Evolutionary conservation across 1,284 basidiomycete genomes (phyloP).

Genomic region (Microbotryum violaceum): DNA sequence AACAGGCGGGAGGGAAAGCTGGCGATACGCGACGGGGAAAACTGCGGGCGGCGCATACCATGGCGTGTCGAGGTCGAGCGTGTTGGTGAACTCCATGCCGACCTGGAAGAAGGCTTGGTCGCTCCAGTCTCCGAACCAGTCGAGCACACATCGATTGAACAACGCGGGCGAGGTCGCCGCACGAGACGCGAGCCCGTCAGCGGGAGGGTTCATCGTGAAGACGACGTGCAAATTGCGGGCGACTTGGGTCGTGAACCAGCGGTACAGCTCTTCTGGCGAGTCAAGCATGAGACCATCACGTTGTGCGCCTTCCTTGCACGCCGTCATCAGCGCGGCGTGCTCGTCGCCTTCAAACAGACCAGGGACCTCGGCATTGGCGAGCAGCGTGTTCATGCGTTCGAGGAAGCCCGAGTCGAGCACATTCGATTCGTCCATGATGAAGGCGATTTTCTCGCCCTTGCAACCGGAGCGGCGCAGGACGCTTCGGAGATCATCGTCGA

Average conservation of each 20-base stretch:
- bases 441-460: conserved; percentile 98
- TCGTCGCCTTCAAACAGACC: conserved; percentile 98
- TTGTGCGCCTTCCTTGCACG: conserved; percentile 97
- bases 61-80: conserved; percentile 77
- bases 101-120: conserved; percentile 96
- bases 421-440: conserved; percentile 99
- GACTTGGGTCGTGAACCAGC: conserved; percentile 95
- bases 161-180: conserved; percentile 95
- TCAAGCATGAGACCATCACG: conserved; percentile 96
- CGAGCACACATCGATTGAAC: conserved; percentile 95
- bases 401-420: conserved; percentile 97
- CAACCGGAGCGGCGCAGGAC: conserved; percentile 90
- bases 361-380: conserved; percentile 99
- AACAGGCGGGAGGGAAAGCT: conserved; percentile 66
- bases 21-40: conserved; percentile 83
- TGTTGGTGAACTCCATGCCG: conserved; percentile 86
- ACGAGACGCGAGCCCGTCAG: conserved; percentile 62
- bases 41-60: conserved; percentile 65
- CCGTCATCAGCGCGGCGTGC: conserved; percentile 91
- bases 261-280: conserved; percentile 91
- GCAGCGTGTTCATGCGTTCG: conserved; percentile 96
- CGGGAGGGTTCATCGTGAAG: conserved; percentile 97
- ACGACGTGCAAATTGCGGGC: conserved; percentile 95
- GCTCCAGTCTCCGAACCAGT: conserved; percentile 98
- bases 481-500: conserved; percentile 91